Base-by-base conservation (phyloP, 192 early-diverging fungal genomes). In the Coemansia sp. region DNA sequence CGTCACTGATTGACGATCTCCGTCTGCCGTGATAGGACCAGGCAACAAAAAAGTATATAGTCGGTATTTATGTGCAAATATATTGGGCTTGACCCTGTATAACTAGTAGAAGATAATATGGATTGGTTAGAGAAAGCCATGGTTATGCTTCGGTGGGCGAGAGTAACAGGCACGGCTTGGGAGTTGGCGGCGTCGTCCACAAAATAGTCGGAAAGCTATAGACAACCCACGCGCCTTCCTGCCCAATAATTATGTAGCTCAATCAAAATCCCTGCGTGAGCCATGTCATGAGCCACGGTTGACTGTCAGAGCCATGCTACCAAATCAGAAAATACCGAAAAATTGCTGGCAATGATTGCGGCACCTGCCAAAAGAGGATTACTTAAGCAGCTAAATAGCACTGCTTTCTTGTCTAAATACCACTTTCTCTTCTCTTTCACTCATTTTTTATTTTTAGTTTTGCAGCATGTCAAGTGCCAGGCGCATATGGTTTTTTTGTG, bases 1-100 rank as follows among this genome's bases (percentile, higher is more conserved):
- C 74, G 3, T 70, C 68, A 5, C 42, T 64, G 18, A 63, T 77
- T 24, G 68, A 75, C 14, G 52, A 67, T 29, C 56, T 71, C 35
- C 59, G 7, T 5, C 9, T 53, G 32, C 29, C 26, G 24, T 53
- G 19, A 17, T 15, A n/a, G 10, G 9, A 2, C 24, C 9, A 1
- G 10, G 2, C 43, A 3, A 10, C 43, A 11, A 9, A 18, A 17
- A 43, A 21, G n/a, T 14, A 8, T 1, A 12, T 21, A 11, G 19
- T 17, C 14, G 43, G 1, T 11, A 26, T 26, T 26, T 4, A 14
- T 24, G 21, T 12, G 21, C 26, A 12, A 46, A 46, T 46, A 46
- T 11, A 46, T 4, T 9, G 21, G 10, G 21, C 10, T 46, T 46
- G 8, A n/a, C n/a, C n/a, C n/a, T n/a, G n/a, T n/a, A n/a, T n/a